Evolutionary conservation across 106 monocot species (phyloP).

Genomic region (Dendrobium officinale): DNA sequence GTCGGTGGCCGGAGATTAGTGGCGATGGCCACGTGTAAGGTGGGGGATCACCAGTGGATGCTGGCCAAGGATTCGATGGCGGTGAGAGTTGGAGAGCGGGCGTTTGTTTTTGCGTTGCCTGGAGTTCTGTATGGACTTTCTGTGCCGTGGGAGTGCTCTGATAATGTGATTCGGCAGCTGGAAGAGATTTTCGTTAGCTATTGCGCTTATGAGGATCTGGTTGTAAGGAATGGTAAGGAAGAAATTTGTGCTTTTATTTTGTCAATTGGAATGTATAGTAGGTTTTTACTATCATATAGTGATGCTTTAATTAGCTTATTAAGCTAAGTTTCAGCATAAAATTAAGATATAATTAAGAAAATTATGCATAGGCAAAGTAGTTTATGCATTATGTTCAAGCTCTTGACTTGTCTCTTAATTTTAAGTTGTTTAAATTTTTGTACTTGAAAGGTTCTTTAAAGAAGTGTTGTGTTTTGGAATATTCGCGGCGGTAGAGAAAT

Average conservation of each 20-base stretch:
- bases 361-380: no score
- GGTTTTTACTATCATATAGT: not conserved
- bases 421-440: no score
- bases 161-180: not conserved
- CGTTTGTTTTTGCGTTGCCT: slow-evolving; percentile 31
- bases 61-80: slow-evolving; percentile 31
- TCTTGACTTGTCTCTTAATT: no score
- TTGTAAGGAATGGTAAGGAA: slow-evolving; percentile 12
- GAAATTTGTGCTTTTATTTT: not conserved
- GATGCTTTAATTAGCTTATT: not conserved
- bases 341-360: no score
- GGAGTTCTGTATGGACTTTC: slow-evolving; percentile 39
- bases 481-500: no score
- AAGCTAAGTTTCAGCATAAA: not conserved
- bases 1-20: slow-evolving; percentile 4
- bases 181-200: slow-evolving; percentile 29
- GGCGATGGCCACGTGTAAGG: slow-evolving; percentile 31
- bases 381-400: no score
- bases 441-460: no score
- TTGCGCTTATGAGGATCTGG: slow-evolving; percentile 32
- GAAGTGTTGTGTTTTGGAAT: no score
- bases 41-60: slow-evolving; percentile 50
- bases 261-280: not conserved
- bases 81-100: slow-evolving; percentile 10
- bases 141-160: slow-evolving; percentile 5